Percentiles rank a stretch among this genome's conserved stretches.
Conservation (phyloP, 2,329 filamentous ascomycete species). For the Elsinoe arachidis region DNA sequence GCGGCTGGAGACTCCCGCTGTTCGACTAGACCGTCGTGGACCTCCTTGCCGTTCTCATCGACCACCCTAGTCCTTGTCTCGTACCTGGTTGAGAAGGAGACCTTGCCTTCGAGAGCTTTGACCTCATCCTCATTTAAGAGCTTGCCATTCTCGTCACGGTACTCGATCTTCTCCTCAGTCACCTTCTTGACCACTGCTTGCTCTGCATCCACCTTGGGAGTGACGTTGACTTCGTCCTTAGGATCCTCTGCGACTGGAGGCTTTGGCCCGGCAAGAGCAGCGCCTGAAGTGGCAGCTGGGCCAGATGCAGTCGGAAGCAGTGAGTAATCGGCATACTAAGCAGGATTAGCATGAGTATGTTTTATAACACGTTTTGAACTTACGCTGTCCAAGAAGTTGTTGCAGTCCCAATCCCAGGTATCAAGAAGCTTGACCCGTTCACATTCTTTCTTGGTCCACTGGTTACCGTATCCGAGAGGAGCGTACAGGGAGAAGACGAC, state of each 20-base stretch:
- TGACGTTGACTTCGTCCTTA: conserved; percentile 29
- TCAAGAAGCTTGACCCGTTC: conserved; percentile 75
- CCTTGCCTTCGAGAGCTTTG: conserved; percentile 75
- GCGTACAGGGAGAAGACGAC: conserved; percentile 76
- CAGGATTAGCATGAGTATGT: conserved; percentile 5
- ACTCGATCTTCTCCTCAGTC: conserved; percentile 79
- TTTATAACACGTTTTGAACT: conserved; percentile 39
- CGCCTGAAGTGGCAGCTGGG: conserved; percentile 22
- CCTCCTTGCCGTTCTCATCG: conserved; percentile 69
- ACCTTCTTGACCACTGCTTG: conserved; percentile 15
- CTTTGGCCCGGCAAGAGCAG: conserved; percentile 23
- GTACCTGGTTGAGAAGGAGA: conserved; percentile 90
- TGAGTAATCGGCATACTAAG: conserved; percentile 28
- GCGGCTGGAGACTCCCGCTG: conserved; percentile 20
- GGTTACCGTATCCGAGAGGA: conserved; percentile 84
- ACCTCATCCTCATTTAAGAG: conserved; percentile 77
- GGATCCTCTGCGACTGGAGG: conserved; percentile 31
- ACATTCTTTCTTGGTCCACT: conserved; percentile 87
- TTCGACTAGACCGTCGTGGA: conserved; percentile 41
- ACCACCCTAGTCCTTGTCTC: conserved; percentile 86
- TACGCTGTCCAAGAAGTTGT: conserved; percentile 79
- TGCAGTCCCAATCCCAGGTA: conserved; percentile 98
- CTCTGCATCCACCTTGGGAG: conserved; percentile 18
- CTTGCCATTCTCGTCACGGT: conserved; percentile 90
- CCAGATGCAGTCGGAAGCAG: conserved; percentile 20